These are phyloP conservation scores for Colletotrichum sp. DNA, from an alignment of 2,329 filamentous ascomycete species.

Conservation along the genomic window DNA sequence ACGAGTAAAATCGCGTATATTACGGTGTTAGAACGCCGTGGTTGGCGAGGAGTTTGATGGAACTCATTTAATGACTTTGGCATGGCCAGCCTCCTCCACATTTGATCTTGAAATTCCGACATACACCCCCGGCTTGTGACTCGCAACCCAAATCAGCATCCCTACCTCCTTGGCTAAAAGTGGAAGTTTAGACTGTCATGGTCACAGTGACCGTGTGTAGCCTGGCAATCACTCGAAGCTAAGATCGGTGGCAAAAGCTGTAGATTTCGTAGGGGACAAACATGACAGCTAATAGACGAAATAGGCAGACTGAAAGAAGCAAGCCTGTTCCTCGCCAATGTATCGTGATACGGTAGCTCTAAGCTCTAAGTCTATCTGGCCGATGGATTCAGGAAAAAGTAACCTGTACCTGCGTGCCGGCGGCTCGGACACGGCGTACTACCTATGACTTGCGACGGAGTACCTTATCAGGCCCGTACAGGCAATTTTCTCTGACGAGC, in stretches of 20 bases:
- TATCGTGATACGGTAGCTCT: not conserved
- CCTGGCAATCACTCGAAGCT: not conserved
- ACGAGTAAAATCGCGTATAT: slow-evolving; percentile 61
- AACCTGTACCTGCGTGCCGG: not conserved
- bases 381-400: not conserved
- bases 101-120: not conserved
- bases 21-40: not conserved
- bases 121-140: not conserved
- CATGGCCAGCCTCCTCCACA: not conserved
- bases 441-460: slow-evolving; percentile 43
- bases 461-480: slow-evolving; percentile 61
- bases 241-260: not conserved
- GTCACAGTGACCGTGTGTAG: not conserved
- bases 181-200: not conserved
- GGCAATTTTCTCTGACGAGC: slow-evolving; percentile 60
- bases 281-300: not conserved
- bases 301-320: not conserved
- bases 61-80: not conserved
- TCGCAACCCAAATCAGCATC: not conserved
- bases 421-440: not conserved
- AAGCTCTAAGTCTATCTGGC: not conserved
- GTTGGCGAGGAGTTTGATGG: not conserved
- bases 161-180: not conserved
- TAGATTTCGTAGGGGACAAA: not conserved
- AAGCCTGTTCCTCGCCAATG: not conserved